Evolutionary conservation across 2,329 filamentous ascomycete genomes (phyloP), one percentile per base, ranked within the genome.

Genomic region (Aspergillus fischeri): DNA sequence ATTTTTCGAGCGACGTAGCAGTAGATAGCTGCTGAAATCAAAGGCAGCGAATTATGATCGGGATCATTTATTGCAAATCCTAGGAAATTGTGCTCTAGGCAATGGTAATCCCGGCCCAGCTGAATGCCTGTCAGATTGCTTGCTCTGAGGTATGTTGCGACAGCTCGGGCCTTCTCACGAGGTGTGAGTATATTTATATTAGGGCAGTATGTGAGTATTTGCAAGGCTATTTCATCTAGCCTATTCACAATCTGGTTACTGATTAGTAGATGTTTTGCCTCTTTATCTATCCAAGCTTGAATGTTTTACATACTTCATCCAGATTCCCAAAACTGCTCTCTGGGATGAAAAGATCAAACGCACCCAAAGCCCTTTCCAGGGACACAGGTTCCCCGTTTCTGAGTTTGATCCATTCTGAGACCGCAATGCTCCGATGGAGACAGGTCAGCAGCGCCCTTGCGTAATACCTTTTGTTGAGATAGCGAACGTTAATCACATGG

Each of bases 341-440:
- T 28, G 93, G 78, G 49, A 96, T 85, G 73, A 97, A 97, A 74
- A 97, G 83, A 73, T 97, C 94, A 71, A 95, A 96, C 14, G 88
- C 89, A 21, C 87, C 89, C 17, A 97, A 77, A 1, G 88, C 88
- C 56, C 83, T 82, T 70, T 96, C 92, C 21, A 96, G 79, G 7
- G 83, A 72, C 24, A 86, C 77, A 54, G 78, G 74, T 53, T 82
- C 79, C 5, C 81, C 77, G 27, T 75, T 70, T 45, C 72, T 75
- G 53, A 90, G 63, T 54, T 81, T 81, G 60, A 77, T 78, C 93
- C 92, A 97, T 69, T 90, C 84, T 45, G 87, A 81, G 55, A 97
- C 81, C 7, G 92, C 93, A 55, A 89, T 83, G 61, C 85, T 84
- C 60, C 93, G 86, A 72, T 97, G 90, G 52, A 97, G 87, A 67